Evolutionary conservation across 257 asterid genomes (phyloP), one percentile per base, ranked within the genome.

Genomic region (Oldenlandia corymbosa): DNA sequence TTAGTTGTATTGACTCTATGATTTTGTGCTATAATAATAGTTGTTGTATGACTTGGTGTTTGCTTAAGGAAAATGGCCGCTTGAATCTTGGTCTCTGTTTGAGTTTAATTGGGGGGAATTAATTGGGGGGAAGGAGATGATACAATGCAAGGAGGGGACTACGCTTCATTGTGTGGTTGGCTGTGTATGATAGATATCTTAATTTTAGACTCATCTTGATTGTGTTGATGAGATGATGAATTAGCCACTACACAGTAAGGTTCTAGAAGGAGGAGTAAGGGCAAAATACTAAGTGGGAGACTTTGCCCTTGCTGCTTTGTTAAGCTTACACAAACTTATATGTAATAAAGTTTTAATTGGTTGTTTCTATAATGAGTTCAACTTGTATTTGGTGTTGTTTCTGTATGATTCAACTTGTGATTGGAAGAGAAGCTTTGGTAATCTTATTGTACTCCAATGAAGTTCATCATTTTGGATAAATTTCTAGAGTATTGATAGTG

Each of bases 11-110:
- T 62, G 66, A 62, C 41, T 48, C 10, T 20, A n/a, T 11, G 9
- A 9, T 34, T 34, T 34, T 34, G 4, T 34, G n/a, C n/a, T n/a
- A n/a, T n/a, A n/a, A n/a, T n/a, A n/a, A n/a, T n/a, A n/a, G n/a
- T n/a, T n/a, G n/a, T n/a, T n/a, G n/a, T n/a, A n/a, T n/a, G 41
- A 16, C 7, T 62, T 62, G 66, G 20, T 46, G 67, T 30, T 24
- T 49, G 47, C 45, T 11, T 10, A 28, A 16, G 28, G 42, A 43
- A 28, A 21, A 11, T 43, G 12, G 26, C 31, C 2, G 50, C 18
- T 6, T 37, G 23, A 41, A 37, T 28, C 31, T 23, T 59, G 28
- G 30, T 27, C 21, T 39, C 1, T 13, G 18, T 10, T 61, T 28
- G 17, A 18, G 36, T 62, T 62, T 30, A 28, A 5, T 34, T 10